Evolutionary conservation across 1,139 yeast genomes (phyloP), one percentile per base, ranked within the genome.

Genomic region (Nadsonia starkeyi-henricii): DNA sequence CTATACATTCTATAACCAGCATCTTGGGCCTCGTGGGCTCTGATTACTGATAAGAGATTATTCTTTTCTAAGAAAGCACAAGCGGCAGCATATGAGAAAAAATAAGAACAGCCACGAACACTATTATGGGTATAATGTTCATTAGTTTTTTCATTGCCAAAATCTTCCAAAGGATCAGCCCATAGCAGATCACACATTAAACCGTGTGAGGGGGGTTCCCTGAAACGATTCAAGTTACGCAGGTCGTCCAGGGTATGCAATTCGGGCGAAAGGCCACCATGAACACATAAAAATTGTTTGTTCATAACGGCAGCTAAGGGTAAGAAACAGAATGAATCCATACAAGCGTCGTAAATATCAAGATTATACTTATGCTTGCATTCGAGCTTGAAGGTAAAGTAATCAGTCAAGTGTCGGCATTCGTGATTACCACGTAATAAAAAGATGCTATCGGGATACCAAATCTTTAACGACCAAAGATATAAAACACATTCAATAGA

Each of bases 1-100:
- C 83, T 83, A 67, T 91, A 91, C 84, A 93, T 91, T 62, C 96
- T 72, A 67, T 88, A 91, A 26, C 98, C 98, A 17, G 94, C 93
- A 65, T 91, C 96, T 65, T 91, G 98, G 1, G 97, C 97, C 66
- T 91, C 97, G 64, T 91, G 98, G 1, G 97, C 98, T 53, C 98
- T 74, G 47, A 91, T 88, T 42, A 91, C 78, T 13, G 91, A 83
- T 45, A 91, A 68, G 46, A 91, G 68, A 30, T 86, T 85, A 44
- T 89, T 91, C 52, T 80, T 72, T 58, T 84, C 85, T 59, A 91
- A 70, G 57, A 91, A 91, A 47, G 76, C 77, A 58, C 95, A 84
- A 1, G 85, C 78, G 0, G 97, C 97, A 50, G 75, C 76, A 63
- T 84, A 91, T 1, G 96, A 81, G 64, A 78, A 91, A 47, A 93